Percentiles rank a stretch among this genome's conserved stretches.
Conservation (phyloP, 768 basidiomycete genomes). For the Lanmaoa pseudosensibilis region DNA sequence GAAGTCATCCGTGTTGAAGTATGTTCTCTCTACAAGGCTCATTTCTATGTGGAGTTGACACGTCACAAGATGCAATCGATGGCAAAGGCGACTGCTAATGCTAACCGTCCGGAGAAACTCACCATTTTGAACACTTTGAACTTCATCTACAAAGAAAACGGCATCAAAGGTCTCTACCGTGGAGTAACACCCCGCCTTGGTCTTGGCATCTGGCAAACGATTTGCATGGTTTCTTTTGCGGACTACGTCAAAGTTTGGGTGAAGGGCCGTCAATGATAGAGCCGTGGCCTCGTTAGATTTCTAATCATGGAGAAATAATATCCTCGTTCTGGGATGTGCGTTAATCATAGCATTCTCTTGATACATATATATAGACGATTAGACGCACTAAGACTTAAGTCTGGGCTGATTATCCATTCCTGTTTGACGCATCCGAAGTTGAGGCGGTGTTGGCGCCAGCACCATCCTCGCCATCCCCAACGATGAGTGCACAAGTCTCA, state of each 20-base stretch:
- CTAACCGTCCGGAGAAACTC: slow-evolving; percentile 85
- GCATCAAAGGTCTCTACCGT: slow-evolving; percentile 93
- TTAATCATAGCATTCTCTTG: slow-evolving; percentile 15
- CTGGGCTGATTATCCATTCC: neutral
- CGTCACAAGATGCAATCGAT: slow-evolving; percentile 93
- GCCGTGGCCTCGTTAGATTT: slow-evolving; percentile 1
- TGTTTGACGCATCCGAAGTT: too few relatives aligned
- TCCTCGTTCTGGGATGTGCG: slow-evolving; percentile 15
- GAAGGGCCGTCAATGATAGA: slow-evolving; percentile 39
- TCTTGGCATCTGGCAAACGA: slow-evolving; percentile 94
- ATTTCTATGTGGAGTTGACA: slow-evolving; percentile 2
- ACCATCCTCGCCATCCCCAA: neutral
- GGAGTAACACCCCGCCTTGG: slow-evolving; percentile 97
- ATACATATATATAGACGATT: neutral
- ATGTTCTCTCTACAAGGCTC: slow-evolving; percentile 5
- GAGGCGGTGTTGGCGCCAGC: too few relatives aligned
- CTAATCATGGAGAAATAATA: slow-evolving; percentile 26
- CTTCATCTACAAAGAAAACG: slow-evolving; percentile 97
- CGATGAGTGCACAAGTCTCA: slow-evolving; percentile 40
- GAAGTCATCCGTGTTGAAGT: slow-evolving; percentile 97
- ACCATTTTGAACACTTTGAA: slow-evolving; percentile 88
- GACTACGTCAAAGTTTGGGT: slow-evolving; percentile 92
- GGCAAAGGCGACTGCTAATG: slow-evolving; percentile 70
- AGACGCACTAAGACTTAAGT: neutral
- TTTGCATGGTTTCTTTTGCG: slow-evolving; percentile 99